Conservation (phyloP, 2,329 filamentous ascomycete genomes). For the Ophiostoma novo-ulmi region DNA sequence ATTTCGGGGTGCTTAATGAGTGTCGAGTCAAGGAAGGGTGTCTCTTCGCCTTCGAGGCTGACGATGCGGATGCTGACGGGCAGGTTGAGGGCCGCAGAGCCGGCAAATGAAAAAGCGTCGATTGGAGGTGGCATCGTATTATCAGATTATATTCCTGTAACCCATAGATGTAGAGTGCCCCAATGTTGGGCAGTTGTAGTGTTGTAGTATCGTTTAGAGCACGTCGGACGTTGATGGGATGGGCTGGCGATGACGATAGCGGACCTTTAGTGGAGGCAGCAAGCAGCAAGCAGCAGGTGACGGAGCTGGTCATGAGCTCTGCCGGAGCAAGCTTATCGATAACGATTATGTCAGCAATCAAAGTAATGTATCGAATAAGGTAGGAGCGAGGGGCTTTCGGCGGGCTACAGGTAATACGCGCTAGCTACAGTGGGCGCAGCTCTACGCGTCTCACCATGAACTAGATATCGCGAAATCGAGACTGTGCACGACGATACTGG, state of each 20-base stretch:
- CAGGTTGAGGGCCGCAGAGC: slow-evolving; percentile 75
- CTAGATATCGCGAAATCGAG: not conserved
- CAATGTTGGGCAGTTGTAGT: not conserved
- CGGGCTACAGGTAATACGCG: not conserved
- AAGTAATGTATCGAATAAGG: not conserved
- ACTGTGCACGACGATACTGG: not conserved
- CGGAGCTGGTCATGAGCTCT: slow-evolving; percentile 2
- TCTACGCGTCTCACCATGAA: not conserved
- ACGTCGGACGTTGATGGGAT: not conserved
- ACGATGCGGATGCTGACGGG: slow-evolving; percentile 65
- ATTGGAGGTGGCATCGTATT: slow-evolving; percentile 44
- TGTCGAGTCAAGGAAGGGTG: slow-evolving; percentile 68
- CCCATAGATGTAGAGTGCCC: not conserved
- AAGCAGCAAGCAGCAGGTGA: slow-evolving; percentile 7
- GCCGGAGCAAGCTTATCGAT: not conserved
- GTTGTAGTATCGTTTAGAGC: not conserved
- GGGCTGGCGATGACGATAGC: slow-evolving; percentile 7
- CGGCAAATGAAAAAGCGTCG: slow-evolving; percentile 95
- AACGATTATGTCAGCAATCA: not conserved
- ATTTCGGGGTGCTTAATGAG: slow-evolving; percentile 74
- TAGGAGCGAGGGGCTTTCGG: not conserved
- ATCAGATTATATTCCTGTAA: not conserved
- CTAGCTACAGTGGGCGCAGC: not conserved
- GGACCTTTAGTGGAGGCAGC: not conserved
- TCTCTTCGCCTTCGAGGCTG: slow-evolving; percentile 72